phyloP scores from a whole-genome alignment of 1,284 basidiomycete genomes.

The Irpex sp. region DNA sequence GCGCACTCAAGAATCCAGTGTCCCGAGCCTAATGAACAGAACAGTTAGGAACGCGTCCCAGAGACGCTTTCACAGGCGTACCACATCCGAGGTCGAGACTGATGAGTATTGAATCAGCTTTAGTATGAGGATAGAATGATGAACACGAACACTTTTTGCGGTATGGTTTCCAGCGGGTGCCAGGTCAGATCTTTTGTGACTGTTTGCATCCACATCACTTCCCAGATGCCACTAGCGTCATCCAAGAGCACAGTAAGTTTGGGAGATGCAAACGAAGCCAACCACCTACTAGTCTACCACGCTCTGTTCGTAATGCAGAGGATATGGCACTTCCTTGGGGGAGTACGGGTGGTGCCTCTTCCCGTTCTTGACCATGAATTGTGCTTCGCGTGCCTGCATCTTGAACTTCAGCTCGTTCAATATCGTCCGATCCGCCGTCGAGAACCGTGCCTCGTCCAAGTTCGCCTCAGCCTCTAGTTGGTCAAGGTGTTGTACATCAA shows the following conservation, averaged over 20 bases:
- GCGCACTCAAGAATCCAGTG: constrained; percentile 65
- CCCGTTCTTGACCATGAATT: constrained; percentile 50
- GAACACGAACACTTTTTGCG: constrained; percentile 54
- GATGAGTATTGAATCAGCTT: constrained; percentile 10
- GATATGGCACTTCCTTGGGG: constrained; percentile 56
- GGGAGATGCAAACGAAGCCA: background rate
- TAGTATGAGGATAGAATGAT: constrained; percentile 10
- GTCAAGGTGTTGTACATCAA: background rate
- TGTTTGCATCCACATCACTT: constrained; percentile 50
- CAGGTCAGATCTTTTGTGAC: constrained; percentile 51
- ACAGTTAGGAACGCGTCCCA: background rate
- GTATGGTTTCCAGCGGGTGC: constrained; percentile 56
- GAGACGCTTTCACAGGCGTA: constrained; percentile 27
- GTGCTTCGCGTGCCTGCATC: constrained; percentile 46
- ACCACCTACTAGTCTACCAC: constrained; percentile 58
- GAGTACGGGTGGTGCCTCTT: constrained; percentile 54
- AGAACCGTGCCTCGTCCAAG: constrained; percentile 31
- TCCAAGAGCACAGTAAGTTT: background rate
- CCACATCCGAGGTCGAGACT: constrained; percentile 70
- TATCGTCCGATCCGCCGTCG: constrained; percentile 57
- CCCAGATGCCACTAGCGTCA: constrained; percentile 60
- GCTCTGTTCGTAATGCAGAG: constrained; percentile 55
- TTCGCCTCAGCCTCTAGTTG: background rate
- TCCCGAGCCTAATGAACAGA: constrained; percentile 45
- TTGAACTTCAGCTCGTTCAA: constrained; percentile 50